A percentile compares a stretch with the other conserved stretches of the same genome.
These are phyloP conservation scores for Fusarium newnesense DNA, from an alignment of 2,329 filamentous ascomycete species.

Conservation along the genomic window DNA sequence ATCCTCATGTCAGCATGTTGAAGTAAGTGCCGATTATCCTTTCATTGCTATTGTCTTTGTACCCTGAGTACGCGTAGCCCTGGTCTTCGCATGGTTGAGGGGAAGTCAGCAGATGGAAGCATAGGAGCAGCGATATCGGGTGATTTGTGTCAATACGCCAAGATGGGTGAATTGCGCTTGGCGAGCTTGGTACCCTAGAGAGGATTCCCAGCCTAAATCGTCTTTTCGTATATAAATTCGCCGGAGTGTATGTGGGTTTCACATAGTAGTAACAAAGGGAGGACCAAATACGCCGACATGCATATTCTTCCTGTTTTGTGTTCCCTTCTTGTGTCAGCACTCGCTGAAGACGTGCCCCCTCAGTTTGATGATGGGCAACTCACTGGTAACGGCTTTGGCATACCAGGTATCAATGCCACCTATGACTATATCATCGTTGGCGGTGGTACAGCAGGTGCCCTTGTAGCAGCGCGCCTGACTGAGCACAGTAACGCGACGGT, in stretches of 20 bases:
- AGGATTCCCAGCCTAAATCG: no score
- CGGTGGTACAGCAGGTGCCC: background rate
- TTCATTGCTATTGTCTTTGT: no score
- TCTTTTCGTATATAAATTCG: background rate
- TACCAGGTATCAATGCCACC: conserved; percentile 12
- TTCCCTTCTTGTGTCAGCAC: background rate
- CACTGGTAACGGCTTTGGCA: conserved; percentile 12
- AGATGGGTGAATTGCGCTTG: background rate
- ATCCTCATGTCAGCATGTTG: background rate
- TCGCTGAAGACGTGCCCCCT: conserved; percentile 11
- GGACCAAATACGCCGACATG: background rate
- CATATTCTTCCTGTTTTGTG: background rate
- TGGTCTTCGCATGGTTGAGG: background rate
- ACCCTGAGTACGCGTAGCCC: background rate
- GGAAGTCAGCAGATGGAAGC: background rate
- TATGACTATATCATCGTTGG: conserved; percentile 12
- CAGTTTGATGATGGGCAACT: conserved; percentile 12
- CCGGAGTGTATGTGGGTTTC: background rate
- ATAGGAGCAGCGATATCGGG: background rate
- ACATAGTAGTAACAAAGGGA: background rate
- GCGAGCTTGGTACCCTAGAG: background rate
- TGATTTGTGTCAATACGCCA: background rate
- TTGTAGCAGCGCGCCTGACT: background rate
- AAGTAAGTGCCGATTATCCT: background rate
- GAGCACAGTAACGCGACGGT: background rate